phyloP scores from a whole-genome alignment of 352 stramenopile genomes.

The Globisporangium paroecandrum region DNA sequence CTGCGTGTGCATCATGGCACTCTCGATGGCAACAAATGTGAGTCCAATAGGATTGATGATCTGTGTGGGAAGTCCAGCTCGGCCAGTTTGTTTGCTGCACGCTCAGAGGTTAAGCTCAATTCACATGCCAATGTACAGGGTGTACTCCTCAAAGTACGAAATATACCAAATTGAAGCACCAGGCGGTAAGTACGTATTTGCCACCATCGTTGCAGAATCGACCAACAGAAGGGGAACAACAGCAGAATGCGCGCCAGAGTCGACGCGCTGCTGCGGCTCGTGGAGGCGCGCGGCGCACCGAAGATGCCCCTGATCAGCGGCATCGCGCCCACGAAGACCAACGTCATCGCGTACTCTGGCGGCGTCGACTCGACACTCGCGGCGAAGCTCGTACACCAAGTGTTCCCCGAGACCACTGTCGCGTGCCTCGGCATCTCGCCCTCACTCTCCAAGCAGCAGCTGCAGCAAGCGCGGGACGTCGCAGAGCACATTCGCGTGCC shows the following conservation, averaged over 20 bases:
- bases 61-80: too few species aligned
- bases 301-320: not conserved
- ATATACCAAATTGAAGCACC: not conserved
- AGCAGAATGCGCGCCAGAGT: conserved; percentile 20
- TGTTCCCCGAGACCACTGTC: conserved; percentile 70
- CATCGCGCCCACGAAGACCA: conserved; percentile 21
- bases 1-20: not conserved
- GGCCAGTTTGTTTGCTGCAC: too few species aligned
- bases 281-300: conserved; percentile 30
- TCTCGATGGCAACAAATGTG: not conserved
- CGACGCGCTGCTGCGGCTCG: conserved; percentile 33
- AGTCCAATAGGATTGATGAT: too few species aligned
- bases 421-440: conserved; percentile 93
- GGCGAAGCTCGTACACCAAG: conserved; percentile 85
- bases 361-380: conserved; percentile 96
- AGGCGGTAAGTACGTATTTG: too few species aligned
- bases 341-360: conserved; percentile 92
- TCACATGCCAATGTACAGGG: too few species aligned
- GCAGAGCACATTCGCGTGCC: conserved; percentile 86
- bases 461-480: conserved; percentile 83
- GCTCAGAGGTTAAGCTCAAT: too few species aligned
- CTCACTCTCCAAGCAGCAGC: conserved; percentile 84
- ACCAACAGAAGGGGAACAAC: not conserved
- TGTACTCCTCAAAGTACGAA: not conserved
- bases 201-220: not conserved